Evolutionary conservation across 2,329 filamentous ascomycete species (phyloP).

Genomic region (Aureobasidium sp.): DNA sequence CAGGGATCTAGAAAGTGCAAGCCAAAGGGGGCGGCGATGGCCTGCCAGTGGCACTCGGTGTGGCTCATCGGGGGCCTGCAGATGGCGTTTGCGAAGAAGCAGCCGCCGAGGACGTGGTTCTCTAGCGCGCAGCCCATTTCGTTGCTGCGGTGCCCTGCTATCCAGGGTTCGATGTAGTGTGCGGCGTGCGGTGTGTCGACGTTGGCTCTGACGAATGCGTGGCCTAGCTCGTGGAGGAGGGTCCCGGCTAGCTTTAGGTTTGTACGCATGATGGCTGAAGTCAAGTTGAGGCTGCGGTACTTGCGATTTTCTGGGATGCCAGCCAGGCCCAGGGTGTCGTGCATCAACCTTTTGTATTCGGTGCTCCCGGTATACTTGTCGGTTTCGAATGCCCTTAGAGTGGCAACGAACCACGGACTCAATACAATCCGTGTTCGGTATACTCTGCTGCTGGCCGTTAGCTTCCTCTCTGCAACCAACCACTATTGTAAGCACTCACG

Average conservation of each 20-base stretch:
- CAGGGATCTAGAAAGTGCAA: too few relatives aligned
- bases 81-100: neutral
- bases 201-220: neutral
- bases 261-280: neutral
- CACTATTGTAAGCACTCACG: too few relatives aligned
- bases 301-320: neutral
- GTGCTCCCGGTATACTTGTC: neutral
- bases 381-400: neutral
- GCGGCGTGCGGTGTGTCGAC: neutral
- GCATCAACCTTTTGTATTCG: neutral
- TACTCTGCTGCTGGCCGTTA: too few relatives aligned
- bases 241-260: neutral
- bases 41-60: too few relatives aligned
- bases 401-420: neutral
- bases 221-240: neutral
- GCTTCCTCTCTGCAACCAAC: too few relatives aligned
- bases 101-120: neutral
- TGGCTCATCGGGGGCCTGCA: neutral
- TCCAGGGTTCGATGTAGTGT: neutral
- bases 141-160: neutral
- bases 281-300: neutral
- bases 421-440: neutral
- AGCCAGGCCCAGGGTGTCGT: neutral
- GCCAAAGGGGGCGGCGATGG: too few relatives aligned
- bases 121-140: neutral